Conservation (phyloP, 2,329 filamentous ascomycete genomes). For the Tolypocladium endophyticum region DNA sequence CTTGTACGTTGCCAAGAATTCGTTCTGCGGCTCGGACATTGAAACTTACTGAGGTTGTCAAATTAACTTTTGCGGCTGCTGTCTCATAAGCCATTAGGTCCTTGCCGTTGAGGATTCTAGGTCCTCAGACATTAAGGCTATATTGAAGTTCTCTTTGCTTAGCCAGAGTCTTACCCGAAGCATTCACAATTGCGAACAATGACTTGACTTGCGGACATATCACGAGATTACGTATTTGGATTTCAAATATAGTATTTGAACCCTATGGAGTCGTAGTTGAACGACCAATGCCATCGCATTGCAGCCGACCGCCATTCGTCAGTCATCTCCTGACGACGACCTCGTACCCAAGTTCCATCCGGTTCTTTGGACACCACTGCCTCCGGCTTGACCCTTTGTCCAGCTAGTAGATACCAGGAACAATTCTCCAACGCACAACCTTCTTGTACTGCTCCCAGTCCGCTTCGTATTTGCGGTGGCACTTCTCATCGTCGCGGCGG, state of each 20-base stretch:
- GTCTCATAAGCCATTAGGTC: too few species aligned
- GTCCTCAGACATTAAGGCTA: too few species aligned
- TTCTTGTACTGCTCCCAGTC: conserved; percentile 88
- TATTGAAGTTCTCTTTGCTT: too few species aligned
- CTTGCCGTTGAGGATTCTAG: not conserved
- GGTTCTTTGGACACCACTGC: not conserved
- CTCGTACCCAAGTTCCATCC: not conserved
- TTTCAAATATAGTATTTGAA: not conserved
- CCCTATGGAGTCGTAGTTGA: not conserved
- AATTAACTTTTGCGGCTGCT: not conserved
- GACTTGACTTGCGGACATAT: too few species aligned
- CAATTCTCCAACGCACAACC: conserved; percentile 69
- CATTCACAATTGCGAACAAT: not conserved
- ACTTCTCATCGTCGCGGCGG: conserved; percentile 82
- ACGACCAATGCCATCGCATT: not conserved
- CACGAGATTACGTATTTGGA: not conserved
- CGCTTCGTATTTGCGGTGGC: conserved; percentile 77
- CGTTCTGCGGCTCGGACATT: not conserved
- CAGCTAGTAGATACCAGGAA: conserved; percentile 64
- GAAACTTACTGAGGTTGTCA: not conserved
- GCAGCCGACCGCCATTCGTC: not conserved
- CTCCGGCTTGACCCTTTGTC: not conserved
- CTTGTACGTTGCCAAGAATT: not conserved
- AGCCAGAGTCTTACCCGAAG: not conserved
- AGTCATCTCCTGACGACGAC: not conserved